These are phyloP conservation scores for Cercospora janseana DNA, from an alignment of 2,329 filamentous ascomycete genomes.

Conservation along the genomic window DNA sequence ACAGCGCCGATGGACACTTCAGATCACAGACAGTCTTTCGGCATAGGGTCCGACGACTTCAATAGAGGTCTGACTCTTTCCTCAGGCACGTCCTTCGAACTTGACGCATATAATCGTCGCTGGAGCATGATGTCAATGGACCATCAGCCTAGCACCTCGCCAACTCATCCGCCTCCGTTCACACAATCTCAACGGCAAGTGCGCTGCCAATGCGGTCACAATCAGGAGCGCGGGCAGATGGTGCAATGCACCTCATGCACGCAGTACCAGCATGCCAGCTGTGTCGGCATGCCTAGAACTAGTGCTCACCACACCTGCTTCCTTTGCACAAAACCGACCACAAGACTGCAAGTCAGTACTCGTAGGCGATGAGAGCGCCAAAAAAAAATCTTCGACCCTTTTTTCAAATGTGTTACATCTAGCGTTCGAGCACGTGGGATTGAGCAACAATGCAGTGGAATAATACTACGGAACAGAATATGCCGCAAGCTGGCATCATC, in stretches of 20 bases:
- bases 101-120: slow-evolving; percentile 47
- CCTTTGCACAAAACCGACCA: slow-evolving; percentile 44
- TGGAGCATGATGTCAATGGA: slow-evolving; percentile 48
- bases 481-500: slow-evolving; percentile 13
- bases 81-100: slow-evolving; percentile 32
- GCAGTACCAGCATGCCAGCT: slow-evolving; percentile 62
- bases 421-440: slow-evolving; percentile 21
- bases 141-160: slow-evolving; percentile 42
- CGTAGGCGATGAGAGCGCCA: slow-evolving; percentile 14
- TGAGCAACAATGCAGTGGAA: background rate
- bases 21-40: slow-evolving; percentile 21
- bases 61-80: slow-evolving; percentile 20
- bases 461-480: slow-evolving; percentile 3
- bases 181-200: slow-evolving; percentile 43
- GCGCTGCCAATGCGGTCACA: slow-evolving; percentile 58
- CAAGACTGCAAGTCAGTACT: slow-evolving; percentile 10
- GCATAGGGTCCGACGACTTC: slow-evolving; percentile 21
- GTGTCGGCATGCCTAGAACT: slow-evolving; percentile 53
- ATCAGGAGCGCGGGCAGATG: slow-evolving; percentile 56
- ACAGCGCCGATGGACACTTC: slow-evolving; percentile 33
- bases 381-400: too few species aligned
- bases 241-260: slow-evolving; percentile 63
- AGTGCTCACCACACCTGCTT: slow-evolving; percentile 50
- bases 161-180: slow-evolving; percentile 19
- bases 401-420: too few species aligned